Evolutionary conservation across 768 basidiomycete genomes (phyloP).

Genomic region (Leccinum uliginosum): DNA sequence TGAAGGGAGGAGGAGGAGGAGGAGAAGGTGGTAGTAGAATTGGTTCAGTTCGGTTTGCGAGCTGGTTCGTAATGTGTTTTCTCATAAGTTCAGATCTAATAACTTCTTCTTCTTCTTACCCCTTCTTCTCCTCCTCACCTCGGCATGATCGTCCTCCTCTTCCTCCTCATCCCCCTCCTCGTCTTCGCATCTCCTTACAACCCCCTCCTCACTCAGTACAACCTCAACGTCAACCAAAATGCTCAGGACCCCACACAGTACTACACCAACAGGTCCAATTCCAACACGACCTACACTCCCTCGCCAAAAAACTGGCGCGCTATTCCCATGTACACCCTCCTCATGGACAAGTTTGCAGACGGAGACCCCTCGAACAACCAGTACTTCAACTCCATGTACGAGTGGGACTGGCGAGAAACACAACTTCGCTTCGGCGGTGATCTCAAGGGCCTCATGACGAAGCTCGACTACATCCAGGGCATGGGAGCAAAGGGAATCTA

Average conservation of each 20-base stretch:
- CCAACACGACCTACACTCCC: conserved; percentile 63
- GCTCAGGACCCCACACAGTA: conserved; percentile 68
- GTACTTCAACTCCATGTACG: conserved; percentile 74
- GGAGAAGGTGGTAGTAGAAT: not conserved
- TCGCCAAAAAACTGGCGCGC: conserved; percentile 86
- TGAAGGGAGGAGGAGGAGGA: not conserved
- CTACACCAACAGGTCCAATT: conserved; percentile 51
- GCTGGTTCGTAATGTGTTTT: not conserved
- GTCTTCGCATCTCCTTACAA: conserved; percentile 63
- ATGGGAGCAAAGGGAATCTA: conserved; percentile 86
- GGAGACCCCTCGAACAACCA: conserved; percentile 92
- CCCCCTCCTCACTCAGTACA: conserved; percentile 63
- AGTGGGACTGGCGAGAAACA: conserved; percentile 84
- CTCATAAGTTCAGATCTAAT: not conserved
- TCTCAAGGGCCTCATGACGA: conserved; percentile 67
- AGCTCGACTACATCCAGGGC: conserved; percentile 83
- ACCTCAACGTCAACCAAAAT: conserved; percentile 74
- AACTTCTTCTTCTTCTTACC: not conserved
- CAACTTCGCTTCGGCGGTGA: conserved; percentile 90
- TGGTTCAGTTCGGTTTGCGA: not conserved
- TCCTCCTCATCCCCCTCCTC: conserved; percentile 27
- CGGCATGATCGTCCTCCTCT: not conserved
- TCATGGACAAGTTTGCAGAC: conserved; percentile 92
- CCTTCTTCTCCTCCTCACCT: not conserved
- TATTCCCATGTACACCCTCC: conserved; percentile 73